Evolutionary conservation across 805 yeast genomes (phyloP).

Genomic region (Alloascoidea hylecoeti): DNA sequence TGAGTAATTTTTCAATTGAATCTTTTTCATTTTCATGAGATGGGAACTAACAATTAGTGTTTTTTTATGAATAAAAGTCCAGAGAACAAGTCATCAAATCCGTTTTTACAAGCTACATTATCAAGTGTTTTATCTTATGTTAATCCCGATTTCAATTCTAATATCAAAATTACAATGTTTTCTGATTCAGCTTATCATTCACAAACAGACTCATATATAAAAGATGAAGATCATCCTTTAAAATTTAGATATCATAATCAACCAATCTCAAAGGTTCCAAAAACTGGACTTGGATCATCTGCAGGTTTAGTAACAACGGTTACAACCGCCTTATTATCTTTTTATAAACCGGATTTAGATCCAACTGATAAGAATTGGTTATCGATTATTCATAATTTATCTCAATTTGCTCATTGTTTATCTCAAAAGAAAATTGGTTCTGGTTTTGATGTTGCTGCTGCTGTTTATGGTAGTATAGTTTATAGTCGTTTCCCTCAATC

Average conservation of each 20-base stretch:
- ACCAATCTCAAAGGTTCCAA: constrained; percentile 61
- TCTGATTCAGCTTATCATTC: constrained; percentile 90
- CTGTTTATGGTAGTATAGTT: constrained; percentile 78
- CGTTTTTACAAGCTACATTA: constrained; percentile 60
- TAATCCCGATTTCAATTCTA: constrained; percentile 15
- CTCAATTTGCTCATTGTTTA: constrained; percentile 83
- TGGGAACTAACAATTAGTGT: background rate
- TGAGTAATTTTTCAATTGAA: background rate
- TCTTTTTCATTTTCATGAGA: background rate
- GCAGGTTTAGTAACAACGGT: constrained; percentile 85
- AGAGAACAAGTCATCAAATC: constrained; percentile 27
- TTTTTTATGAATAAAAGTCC: too few species aligned
- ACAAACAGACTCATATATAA: constrained; percentile 30
- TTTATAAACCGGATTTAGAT: constrained; percentile 23
- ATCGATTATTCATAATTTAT: constrained; percentile 55
- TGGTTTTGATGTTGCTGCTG: constrained; percentile 95
- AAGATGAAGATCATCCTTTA: constrained; percentile 19
- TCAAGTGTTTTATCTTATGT: constrained; percentile 40
- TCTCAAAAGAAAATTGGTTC: constrained; percentile 96
- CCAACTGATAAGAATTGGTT: constrained; percentile 11
- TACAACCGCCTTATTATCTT: constrained; percentile 50
- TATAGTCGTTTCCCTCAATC: constrained; percentile 64
- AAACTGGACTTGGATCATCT: constrained; percentile 93
- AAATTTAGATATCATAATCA: constrained; percentile 44
- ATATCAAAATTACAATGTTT: constrained; percentile 42